Evolutionary conservation across 306 rosid species (phyloP).

Genomic region (Gleditsia sinensis): DNA sequence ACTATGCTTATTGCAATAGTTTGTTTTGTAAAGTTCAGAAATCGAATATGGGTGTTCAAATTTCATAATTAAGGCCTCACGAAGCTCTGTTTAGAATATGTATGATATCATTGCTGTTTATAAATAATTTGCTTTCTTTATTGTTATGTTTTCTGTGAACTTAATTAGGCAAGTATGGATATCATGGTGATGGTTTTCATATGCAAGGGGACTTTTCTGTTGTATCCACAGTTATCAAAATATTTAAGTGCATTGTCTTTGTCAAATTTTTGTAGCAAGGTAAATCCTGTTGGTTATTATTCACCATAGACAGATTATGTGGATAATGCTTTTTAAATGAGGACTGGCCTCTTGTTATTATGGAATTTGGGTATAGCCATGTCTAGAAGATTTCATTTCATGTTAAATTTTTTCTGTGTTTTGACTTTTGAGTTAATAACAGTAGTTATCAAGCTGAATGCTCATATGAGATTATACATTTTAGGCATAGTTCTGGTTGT

Average conservation of each 20-base stretch:
- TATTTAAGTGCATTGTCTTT: not conserved
- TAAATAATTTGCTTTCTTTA: not conserved
- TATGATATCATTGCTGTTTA: not conserved
- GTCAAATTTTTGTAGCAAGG: not conserved
- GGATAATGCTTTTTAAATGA: not conserved
- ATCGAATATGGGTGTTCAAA: slow-evolving; percentile 11
- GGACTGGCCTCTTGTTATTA: not conserved
- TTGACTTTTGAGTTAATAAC: not conserved
- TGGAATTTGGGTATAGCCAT: not conserved
- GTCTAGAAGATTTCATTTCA: not conserved
- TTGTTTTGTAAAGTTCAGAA: not conserved
- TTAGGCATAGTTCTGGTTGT: not conserved
- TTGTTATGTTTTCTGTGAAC: not conserved
- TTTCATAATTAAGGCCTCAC: slow-evolving; percentile 12
- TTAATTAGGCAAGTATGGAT: not conserved
- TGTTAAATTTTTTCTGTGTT: not conserved
- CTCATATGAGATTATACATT: not conserved
- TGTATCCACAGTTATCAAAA: not conserved
- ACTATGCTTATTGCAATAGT: slow-evolving; percentile 2
- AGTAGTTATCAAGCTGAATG: not conserved
- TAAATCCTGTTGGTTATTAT: not conserved
- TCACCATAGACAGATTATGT: not conserved
- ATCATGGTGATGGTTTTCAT: slow-evolving; percentile 17
- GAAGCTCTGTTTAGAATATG: slow-evolving; percentile 10
- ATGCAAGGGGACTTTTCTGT: not conserved